Evolutionary conservation across 2,329 filamentous ascomycete genomes (phyloP).

Genomic region (Aspergillus sp.): DNA sequence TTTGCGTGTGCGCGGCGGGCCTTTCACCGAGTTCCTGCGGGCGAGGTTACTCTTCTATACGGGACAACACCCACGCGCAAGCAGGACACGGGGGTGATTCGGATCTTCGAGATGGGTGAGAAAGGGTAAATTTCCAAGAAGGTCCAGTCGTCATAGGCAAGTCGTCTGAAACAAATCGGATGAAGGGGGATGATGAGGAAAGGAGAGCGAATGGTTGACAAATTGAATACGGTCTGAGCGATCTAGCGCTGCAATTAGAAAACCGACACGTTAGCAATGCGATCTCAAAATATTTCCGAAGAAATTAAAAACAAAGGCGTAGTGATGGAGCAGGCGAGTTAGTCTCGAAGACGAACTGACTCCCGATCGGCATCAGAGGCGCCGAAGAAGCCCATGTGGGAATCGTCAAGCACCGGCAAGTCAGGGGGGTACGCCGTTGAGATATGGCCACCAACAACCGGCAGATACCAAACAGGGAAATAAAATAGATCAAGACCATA

Average conservation of each 20-base stretch:
- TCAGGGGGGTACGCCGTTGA: background rate
- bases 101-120: conserved; percentile 9
- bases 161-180: conserved; percentile 11
- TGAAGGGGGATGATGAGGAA: conserved; percentile 1
- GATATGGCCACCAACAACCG: background rate
- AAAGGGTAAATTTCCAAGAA: conserved; percentile 10
- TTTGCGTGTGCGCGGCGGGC: conserved; percentile 15
- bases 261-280: conserved; percentile 18
- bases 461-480: background rate
- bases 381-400: background rate
- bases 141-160: conserved; percentile 12
- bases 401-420: background rate
- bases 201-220: conserved; percentile 12
- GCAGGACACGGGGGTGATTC: conserved; percentile 18
- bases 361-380: background rate
- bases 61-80: conserved; percentile 20
- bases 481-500: conserved; percentile 19
- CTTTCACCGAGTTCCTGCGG: conserved; percentile 27
- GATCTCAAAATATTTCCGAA: background rate
- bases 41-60: conserved; percentile 24
- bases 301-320: background rate
- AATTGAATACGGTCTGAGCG: conserved; percentile 27
- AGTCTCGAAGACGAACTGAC: background rate
- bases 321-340: background rate
- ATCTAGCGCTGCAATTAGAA: conserved; percentile 24